Conservation (phyloP, 164 flowering plant genomes). For the Buxus sempervirens region DNA sequence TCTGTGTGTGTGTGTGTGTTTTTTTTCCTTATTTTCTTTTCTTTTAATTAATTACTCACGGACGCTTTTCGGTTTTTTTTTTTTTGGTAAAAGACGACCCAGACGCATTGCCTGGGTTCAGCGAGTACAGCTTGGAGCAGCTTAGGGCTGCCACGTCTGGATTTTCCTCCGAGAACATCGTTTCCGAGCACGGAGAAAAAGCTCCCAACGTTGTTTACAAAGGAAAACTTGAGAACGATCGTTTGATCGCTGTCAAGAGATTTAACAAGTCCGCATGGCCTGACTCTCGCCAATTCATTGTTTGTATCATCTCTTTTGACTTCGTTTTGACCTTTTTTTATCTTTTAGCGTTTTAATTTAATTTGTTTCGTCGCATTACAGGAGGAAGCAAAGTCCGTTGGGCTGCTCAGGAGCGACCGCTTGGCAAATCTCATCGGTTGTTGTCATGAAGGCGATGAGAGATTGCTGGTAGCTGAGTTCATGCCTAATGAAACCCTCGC, state of each 20-base stretch:
- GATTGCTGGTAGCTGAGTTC: slow-evolving; percentile 84
- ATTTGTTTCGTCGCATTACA: slow-evolving; percentile 18
- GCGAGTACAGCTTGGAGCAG: slow-evolving; percentile 67
- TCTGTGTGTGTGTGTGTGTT: background rate
- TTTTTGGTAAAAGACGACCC: slow-evolving; percentile 25
- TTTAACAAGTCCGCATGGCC: slow-evolving; percentile 89
- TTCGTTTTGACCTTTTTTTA: background rate
- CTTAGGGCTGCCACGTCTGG: slow-evolving; percentile 66
- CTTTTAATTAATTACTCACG: background rate
- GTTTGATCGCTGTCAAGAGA: slow-evolving; percentile 79
- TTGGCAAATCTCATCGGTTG: slow-evolving; percentile 83
- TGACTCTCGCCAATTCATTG: slow-evolving; percentile 83
- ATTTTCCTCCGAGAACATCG: slow-evolving; percentile 73
- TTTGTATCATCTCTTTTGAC: slow-evolving; percentile 24
- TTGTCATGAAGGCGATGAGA: slow-evolving; percentile 77
- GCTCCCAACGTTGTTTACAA: slow-evolving; percentile 91
- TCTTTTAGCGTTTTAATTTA: background rate
- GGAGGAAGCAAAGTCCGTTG: slow-evolving; percentile 87
- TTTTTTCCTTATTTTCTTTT: background rate
- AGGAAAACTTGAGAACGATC: slow-evolving; percentile 56
- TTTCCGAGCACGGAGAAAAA: slow-evolving; percentile 94
- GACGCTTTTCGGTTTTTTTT: background rate
- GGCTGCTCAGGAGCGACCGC: slow-evolving; percentile 67
- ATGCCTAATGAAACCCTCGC: slow-evolving; percentile 91
- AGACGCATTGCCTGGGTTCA: slow-evolving; percentile 46